Base-by-base conservation (phyloP, 2,329 filamentous ascomycete genomes). In the Fusarium decemcellulare region DNA sequence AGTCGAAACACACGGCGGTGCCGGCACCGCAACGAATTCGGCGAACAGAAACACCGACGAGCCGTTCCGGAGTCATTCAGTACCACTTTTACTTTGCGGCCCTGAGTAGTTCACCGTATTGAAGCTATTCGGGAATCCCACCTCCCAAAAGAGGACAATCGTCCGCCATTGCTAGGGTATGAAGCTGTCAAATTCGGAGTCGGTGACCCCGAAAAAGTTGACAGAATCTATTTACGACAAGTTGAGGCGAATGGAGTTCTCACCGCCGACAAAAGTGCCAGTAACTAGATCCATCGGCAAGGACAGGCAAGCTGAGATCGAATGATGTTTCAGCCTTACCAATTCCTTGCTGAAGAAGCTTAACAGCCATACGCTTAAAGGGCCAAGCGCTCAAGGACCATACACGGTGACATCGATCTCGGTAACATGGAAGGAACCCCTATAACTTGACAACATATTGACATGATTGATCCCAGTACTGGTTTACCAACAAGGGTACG, bases 311-410 rank as follows among this genome's bases (percentile, higher is more conserved):
- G 39, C 23, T 37, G 29, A 29, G 40, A 42, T 29, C 39, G 39
- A 14, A 14, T 9, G 14, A 44, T 16, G 16, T 44, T 29, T 55
- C 52, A 55, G 52, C 52, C 52, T 55, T 55, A 43, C 27, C 23
- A 39, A 39, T 53, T 11, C 43, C 42, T 6, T 43, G 27, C 18
- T 12, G 6, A 34, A 34, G 37, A 43, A 27, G 9, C 6, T 53
- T 30, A 42, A 53, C 15, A 43, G 12, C 30, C 51, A 42, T 2
- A 23, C 18, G 18, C 18, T 23, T 23, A 23, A 23, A 23, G 18
- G 18, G 18, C 18, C 18, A 23, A 23, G 18, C 18, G 18, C 18
- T 23, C 18, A 23, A 23, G 18, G 18, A 23, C 2, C 18, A 23
- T 23, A 4, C 18, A 54, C 27, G 10, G n/a, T 14, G 29, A 29